phyloP scores from a whole-genome alignment of 2,329 filamentous ascomycete genomes.

The Rhinocladiella similis region DNA sequence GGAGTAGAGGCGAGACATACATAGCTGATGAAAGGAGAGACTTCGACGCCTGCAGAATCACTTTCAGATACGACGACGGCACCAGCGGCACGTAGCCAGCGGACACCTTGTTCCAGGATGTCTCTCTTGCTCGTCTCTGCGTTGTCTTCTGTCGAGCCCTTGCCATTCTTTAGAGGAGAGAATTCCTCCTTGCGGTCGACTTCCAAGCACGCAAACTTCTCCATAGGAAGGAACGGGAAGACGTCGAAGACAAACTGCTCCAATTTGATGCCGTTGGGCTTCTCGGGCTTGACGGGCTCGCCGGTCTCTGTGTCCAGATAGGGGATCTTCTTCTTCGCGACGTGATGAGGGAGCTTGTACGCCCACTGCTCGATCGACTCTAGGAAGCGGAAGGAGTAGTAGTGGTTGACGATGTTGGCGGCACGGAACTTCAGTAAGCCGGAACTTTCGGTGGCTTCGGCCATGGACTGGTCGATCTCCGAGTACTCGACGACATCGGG shows the following conservation, averaged over 20 bases:
- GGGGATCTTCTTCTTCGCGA: constrained; percentile 98
- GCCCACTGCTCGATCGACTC: constrained; percentile 86
- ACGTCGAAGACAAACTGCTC: constrained; percentile 99
- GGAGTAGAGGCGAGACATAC: constrained; percentile 58
- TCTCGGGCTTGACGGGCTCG: constrained; percentile 82
- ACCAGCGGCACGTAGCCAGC: constrained; percentile 80
- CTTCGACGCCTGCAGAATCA: constrained; percentile 71
- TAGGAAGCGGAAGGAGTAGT: constrained; percentile 93
- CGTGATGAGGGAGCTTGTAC: constrained; percentile 86
- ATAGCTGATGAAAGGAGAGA: constrained; percentile 93
- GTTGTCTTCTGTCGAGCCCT: constrained; percentile 85
- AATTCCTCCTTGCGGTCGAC: constrained; percentile 97
- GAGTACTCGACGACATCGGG: constrained; percentile 98
- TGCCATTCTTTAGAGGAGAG: constrained; percentile 90
- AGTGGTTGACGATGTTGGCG: constrained; percentile 99
- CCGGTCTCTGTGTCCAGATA: constrained; percentile 74
- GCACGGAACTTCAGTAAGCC: constrained; percentile 91
- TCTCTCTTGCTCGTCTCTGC: constrained; percentile 88
- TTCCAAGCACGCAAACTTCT: constrained; percentile 93
- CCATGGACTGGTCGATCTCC: constrained; percentile 87
- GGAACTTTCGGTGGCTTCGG: constrained; percentile 82
- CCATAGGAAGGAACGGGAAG: constrained; percentile 82
- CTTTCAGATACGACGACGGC: constrained; percentile 68
- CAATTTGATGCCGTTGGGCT: constrained; percentile 97
- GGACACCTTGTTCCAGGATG: constrained; percentile 84